Evolutionary conservation across 495 filamentous ascomycete species (phyloP).

Genomic region (Aspergillus sparsus): DNA sequence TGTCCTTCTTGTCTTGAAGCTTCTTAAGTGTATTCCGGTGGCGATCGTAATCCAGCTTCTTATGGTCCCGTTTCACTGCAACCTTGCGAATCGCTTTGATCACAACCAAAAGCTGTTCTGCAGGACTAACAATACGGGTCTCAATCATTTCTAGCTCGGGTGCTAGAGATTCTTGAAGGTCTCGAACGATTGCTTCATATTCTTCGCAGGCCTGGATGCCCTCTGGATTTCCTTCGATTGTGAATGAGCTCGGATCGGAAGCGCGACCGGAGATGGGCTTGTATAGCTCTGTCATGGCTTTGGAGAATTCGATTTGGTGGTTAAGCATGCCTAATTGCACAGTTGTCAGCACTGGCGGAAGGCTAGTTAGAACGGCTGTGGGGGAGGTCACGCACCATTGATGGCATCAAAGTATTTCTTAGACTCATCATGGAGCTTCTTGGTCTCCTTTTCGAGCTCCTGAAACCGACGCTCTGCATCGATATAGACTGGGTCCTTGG

Average conservation of each 20-base stretch:
- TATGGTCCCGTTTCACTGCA: conserved; percentile 88
- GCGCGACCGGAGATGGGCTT: conserved; percentile 95
- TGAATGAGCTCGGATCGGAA: conserved; percentile 85
- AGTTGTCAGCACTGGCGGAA: conserved; percentile 11
- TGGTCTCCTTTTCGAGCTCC: conserved; percentile 93
- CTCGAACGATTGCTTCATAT: conserved; percentile 88
- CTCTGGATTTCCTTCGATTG: conserved; percentile 84
- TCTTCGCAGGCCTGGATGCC: conserved; percentile 95
- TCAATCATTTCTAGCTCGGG: conserved; percentile 99
- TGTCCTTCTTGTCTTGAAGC: conserved; percentile 96
- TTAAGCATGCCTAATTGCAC: conserved; percentile 73
- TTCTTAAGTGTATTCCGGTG: conserved; percentile 83
- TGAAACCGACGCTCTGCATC: conserved; percentile 93
- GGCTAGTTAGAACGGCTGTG: not conserved
- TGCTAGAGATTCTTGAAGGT: conserved; percentile 81
- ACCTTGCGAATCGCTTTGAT: conserved; percentile 94
- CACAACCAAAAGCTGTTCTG: conserved; percentile 89
- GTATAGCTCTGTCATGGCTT: conserved; percentile 93
- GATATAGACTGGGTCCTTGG: conserved; percentile 90
- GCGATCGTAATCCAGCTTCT: conserved; percentile 94
- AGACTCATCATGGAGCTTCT: conserved; percentile 91
- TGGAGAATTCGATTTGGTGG: conserved; percentile 98
- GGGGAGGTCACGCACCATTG: conserved; percentile 59
- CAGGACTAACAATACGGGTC: conserved; percentile 85
- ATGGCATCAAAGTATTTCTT: conserved; percentile 96